These are phyloP conservation scores for Fomitopsis pinicola DNA, from an alignment of 1,284 basidiomycete species.

Conservation along the genomic window DNA sequence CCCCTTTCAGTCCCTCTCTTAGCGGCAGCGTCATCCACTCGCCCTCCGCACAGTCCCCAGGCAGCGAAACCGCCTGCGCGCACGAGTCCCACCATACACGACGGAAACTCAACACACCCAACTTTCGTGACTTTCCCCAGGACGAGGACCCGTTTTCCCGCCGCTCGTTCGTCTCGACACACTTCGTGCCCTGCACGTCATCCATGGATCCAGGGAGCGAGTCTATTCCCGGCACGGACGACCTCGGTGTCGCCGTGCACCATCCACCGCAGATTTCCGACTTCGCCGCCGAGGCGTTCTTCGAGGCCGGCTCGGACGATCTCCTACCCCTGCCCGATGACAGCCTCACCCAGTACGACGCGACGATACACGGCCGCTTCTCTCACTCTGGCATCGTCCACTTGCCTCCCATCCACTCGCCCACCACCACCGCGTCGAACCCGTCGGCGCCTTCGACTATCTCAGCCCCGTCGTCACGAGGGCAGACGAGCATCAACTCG, in stretches of 20 bases:
- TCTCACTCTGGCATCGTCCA: slow-evolving; percentile 50
- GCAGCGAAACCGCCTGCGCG: not conserved
- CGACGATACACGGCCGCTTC: slow-evolving; percentile 19
- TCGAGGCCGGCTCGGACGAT: slow-evolving; percentile 9
- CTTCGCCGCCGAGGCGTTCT: slow-evolving; percentile 26
- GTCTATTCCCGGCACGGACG: not conserved
- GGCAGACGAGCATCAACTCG: slow-evolving; percentile 10
- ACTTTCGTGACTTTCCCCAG: slow-evolving; percentile 25
- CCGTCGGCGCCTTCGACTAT: slow-evolving; percentile 11
- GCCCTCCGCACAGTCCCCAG: not conserved
- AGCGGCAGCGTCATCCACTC: not conserved
- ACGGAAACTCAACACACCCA: slow-evolving; percentile 13
- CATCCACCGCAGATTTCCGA: slow-evolving; percentile 27
- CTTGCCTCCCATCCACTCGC: slow-evolving; percentile 33
- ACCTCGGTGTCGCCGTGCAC: slow-evolving; percentile 19
- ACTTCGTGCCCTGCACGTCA: slow-evolving; percentile 2
- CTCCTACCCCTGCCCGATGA: slow-evolving; percentile 2
- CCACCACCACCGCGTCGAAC: slow-evolving; percentile 7
- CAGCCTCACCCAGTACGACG: not conserved
- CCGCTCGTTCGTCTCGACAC: slow-evolving; percentile 17
- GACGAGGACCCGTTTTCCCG: slow-evolving; percentile 19
- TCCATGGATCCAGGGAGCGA: slow-evolving; percentile 9
- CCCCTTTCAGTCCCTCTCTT: not conserved
- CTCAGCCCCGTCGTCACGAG: slow-evolving; percentile 17
- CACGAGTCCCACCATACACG: not conserved